These are phyloP conservation scores for Catunica adiposa DNA, from an alignment of 2,329 filamentous ascomycete genomes.

Conservation along the genomic window DNA sequence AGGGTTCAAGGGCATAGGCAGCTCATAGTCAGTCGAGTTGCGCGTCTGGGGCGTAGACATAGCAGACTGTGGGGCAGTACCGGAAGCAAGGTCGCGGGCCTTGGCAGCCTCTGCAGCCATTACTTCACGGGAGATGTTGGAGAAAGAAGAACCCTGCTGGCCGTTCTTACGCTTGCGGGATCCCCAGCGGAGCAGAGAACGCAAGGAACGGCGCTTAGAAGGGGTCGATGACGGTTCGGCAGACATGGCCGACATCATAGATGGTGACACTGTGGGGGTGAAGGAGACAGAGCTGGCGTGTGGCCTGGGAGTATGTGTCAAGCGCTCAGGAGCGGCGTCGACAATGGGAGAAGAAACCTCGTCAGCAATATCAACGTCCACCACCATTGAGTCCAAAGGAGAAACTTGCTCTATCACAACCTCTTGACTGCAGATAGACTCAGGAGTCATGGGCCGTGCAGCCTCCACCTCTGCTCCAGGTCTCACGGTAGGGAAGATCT, in stretches of 20 bases:
- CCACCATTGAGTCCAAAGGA: neutral
- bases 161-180: slow-evolving; percentile 19
- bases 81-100: slow-evolving; percentile 28
- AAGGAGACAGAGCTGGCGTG: slow-evolving; percentile 14
- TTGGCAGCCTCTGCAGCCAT: slow-evolving; percentile 21
- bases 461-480: neutral
- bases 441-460: slow-evolving; percentile 3
- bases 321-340: neutral
- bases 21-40: slow-evolving; percentile 16
- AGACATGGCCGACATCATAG: slow-evolving; percentile 4
- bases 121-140: slow-evolving; percentile 21
- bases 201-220: slow-evolving; percentile 9
- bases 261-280: slow-evolving; percentile 13
- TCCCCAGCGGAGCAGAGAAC: slow-evolving; percentile 15
- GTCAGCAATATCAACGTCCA: neutral
- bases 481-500: slow-evolving; percentile 6
- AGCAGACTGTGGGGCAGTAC: neutral
- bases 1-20: slow-evolving; percentile 20
- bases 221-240: slow-evolving; percentile 6
- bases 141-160: slow-evolving; percentile 11
- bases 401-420: neutral
- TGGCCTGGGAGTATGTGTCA: neutral
- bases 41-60: slow-evolving; percentile 12
- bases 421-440: slow-evolving; percentile 3
- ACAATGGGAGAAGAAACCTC: neutral